Conservation (phyloP, 2,329 filamentous ascomycete species). For the Penicillium brevicompactum region DNA sequence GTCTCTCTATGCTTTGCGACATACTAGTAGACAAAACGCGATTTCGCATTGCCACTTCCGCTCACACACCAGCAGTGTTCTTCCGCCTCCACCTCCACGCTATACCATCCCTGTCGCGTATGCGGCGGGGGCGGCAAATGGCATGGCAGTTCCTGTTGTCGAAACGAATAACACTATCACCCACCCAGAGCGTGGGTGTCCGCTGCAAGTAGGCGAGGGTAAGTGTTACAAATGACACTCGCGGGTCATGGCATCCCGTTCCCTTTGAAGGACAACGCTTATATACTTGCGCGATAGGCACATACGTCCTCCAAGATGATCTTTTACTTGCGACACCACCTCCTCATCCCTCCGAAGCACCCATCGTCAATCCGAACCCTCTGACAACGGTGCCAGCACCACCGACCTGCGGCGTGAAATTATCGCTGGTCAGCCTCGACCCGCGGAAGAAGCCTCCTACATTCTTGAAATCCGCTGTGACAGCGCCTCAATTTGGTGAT, state of each 20-base stretch:
- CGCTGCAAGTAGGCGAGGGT: conserved; percentile 94
- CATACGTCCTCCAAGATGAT: conserved; percentile 88
- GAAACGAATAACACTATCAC: conserved; percentile 92
- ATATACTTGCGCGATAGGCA: conserved; percentile 59
- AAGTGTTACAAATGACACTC: conserved; percentile 21
- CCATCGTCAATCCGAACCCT: conserved; percentile 83
- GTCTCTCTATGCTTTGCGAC: neutral
- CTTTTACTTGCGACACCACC: conserved; percentile 90
- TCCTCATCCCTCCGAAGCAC: conserved; percentile 91
- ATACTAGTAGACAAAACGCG: neutral
- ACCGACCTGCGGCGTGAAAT: conserved; percentile 80
- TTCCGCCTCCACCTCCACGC: conserved; percentile 79
- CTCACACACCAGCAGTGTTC: conserved; percentile 60
- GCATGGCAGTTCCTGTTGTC: conserved; percentile 72
- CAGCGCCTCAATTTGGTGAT: conserved; percentile 75
- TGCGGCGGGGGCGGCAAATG: conserved; percentile 70
- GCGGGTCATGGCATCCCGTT: neutral
- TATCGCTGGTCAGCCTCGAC: conserved; percentile 75
- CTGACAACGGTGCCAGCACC: conserved; percentile 81
- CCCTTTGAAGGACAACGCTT: conserved; percentile 9
- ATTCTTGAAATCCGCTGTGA: conserved; percentile 45
- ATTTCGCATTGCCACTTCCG: neutral
- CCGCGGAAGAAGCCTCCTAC: conserved; percentile 52
- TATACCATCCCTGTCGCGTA: conserved; percentile 76
- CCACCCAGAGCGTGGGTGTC: conserved; percentile 80